Base-by-base conservation (phyloP, 2,329 filamentous ascomycete species). In the Epichloe baconii region DNA sequence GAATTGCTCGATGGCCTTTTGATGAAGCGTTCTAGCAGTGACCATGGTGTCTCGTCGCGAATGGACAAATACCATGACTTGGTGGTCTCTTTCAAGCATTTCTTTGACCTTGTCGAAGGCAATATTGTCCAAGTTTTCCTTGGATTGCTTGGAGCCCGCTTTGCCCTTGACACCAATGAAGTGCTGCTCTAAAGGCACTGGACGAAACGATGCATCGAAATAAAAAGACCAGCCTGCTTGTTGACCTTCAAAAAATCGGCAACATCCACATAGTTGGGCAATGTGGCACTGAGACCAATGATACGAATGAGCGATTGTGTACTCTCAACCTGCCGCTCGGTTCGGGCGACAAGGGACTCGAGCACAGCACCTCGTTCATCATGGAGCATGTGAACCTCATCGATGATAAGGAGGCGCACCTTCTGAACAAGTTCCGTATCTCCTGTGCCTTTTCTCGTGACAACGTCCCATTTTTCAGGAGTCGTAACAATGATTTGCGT, bases 51-150 rank as follows among this genome's bases (percentile, higher is more conserved):
- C 94, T 64, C 95, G 90, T 26, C 93, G 79, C 1, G 91, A 96
- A 66, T 98, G 94, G 11, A 98, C 94, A 66, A 99, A 98, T 0
- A 99, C 91, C 94, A 99, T 98, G 57, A 98, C 79, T 66, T 98
- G 93, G 61, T 99, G 93, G n/a, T 87, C 90, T 53, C 76, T 74
- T 62, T 89, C 81, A 3, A 98, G 75, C 90, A 98, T 96, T 49
- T 93, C 86, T 58, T 83, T 85, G 45, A 96, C 89, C 64, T 99
- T 99, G 58, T 97, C 90, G 63, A 94, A 98, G 0, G 88, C 82
- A 3, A 88, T 83, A 23, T 77, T 77, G 59, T 98, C 93, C 31
- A 98, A 73, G 57, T 97, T 97, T 38, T 96, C 91, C 52, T 86
- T 83, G 8, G 87, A 90, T 53, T 83, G 79, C 63, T 85, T 93